These are phyloP conservation scores for Euphorbia lathyris DNA, from an alignment of 345 rosid genomes.

Conservation along the genomic window DNA sequence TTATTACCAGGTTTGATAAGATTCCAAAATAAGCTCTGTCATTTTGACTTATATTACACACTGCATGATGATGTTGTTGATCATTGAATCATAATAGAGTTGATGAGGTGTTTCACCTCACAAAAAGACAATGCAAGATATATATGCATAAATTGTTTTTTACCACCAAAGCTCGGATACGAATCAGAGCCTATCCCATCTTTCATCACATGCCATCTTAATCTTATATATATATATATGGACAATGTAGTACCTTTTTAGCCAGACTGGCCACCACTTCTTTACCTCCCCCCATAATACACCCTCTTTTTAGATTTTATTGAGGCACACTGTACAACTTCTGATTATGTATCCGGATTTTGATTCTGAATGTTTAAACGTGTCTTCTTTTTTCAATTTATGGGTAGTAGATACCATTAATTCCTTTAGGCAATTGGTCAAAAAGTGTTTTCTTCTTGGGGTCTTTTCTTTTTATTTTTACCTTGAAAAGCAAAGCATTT, in stretches of 20 bases:
- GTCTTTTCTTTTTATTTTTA: not conserved
- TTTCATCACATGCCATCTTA: not conserved
- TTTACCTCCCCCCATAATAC: not conserved
- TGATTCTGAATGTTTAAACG: not conserved
- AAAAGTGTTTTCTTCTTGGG: not conserved
- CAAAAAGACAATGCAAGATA: constrained; percentile 16
- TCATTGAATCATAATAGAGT: constrained; percentile 10
- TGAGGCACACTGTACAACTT: not conserved
- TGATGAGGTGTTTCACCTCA: not conserved
- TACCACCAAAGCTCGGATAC: not conserved
- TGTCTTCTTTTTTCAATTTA: no score
- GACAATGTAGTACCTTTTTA: not conserved
- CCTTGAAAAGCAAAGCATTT: not conserved
- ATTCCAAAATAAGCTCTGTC: constrained; percentile 11
- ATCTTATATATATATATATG: not conserved
- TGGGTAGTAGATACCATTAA: not conserved
- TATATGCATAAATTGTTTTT: not conserved
- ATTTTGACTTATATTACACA: not conserved
- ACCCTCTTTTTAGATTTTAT: no score
- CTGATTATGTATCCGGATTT: not conserved
- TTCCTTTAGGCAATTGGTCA: constrained; percentile 1
- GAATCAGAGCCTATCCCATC: not conserved
- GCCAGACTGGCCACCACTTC: not conserved
- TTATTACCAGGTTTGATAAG: constrained; percentile 1
- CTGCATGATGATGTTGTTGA: constrained; percentile 26